These are phyloP conservation scores for Ceratocystis lukuohia DNA, from an alignment of 2,329 filamentous ascomycete genomes.

Conservation along the genomic window DNA sequence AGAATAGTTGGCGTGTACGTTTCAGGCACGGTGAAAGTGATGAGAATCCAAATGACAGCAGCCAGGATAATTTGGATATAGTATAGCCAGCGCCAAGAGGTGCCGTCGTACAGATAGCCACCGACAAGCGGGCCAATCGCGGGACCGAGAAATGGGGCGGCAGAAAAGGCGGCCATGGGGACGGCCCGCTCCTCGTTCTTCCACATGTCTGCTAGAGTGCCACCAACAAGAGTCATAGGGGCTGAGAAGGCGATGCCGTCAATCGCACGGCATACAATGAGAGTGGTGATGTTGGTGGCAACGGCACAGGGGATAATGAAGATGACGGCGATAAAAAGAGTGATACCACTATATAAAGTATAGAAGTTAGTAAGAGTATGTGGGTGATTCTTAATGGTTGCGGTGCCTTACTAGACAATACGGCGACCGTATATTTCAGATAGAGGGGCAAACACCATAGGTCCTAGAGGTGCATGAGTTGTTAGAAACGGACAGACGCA, in stretches of 20 bases:
- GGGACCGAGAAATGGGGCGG: constrained; percentile 71
- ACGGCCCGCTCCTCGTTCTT: constrained; percentile 70
- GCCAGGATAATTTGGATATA: constrained; percentile 74
- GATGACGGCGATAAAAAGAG: constrained; percentile 55
- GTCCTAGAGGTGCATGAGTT: constrained; percentile 32
- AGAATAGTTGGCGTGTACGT: constrained; percentile 77
- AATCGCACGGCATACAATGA: constrained; percentile 63
- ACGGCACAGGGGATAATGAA: constrained; percentile 74
- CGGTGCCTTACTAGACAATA: constrained; percentile 46
- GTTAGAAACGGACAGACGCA: background rate
- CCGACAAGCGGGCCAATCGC: constrained; percentile 65
- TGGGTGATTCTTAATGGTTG: background rate
- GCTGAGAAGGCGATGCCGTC: constrained; percentile 76
- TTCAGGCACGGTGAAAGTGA: constrained; percentile 80
- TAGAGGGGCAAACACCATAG: constrained; percentile 66
- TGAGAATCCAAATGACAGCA: constrained; percentile 55
- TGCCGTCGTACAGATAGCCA: constrained; percentile 57
- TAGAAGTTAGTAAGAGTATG: background rate
- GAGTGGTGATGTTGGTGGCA: constrained; percentile 59
- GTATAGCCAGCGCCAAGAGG: constrained; percentile 73
- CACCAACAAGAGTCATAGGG: constrained; percentile 75
- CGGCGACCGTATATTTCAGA: constrained; percentile 62
- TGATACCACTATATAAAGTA: constrained; percentile 34
- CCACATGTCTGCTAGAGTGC: constrained; percentile 75
- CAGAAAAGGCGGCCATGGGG: constrained; percentile 75